Evolutionary conservation across 108 stramenopile genomes (phyloP), one percentile per base, ranked within the genome.

Genomic region (Nitzschia sp.): DNA sequence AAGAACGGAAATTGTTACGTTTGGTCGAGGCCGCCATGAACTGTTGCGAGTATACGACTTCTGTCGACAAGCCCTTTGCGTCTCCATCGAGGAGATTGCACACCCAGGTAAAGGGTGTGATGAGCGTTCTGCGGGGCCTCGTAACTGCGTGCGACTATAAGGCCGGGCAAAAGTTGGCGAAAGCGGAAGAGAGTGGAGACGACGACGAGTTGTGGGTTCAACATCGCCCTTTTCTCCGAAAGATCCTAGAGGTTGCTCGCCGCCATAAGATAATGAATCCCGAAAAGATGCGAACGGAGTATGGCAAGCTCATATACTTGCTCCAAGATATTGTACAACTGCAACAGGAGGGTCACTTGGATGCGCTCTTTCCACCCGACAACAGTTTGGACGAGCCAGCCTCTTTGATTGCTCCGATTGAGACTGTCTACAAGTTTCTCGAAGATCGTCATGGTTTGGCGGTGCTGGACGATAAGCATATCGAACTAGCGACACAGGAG

Each of bases 181-280:
- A 21, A 54, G 32, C 6, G 13, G 38, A 13, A 42, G 38, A 13
- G 13, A 13, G 13, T 13, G 38, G 38, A 9, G 38, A 57, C 17
- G 72, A 69, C 30, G 83, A 80, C 21, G 9, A 13, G 18, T 8
- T 26, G n/a, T 78, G 58, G 59, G 54, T 33, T 21, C 55, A 77
- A 3, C 77, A 65, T 61, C 68, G 77, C 38, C 4, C 38, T 1
- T 74, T 67, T 60, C 74, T 87, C 70, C 71, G 68, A 13, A 64
- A 70, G 59, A 68, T 81, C 71, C 82, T 93, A 38, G 92, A 93
- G 64, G 85, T 93, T 35, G 85, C 81, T 4, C 71, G 92, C 30
- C 82, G 92, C 19, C 86, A 93, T 66, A 93, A 93, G 67, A 87
- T 93, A 46, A 89, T 89, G 87, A 93, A 93, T 72, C 92, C 92